A percentile compares a stretch with the other conserved stretches of the same genome.
These are phyloP conservation scores for Cantharellus anzutake DNA, from an alignment of 768 basidiomycete genomes.

Conservation along the genomic window DNA sequence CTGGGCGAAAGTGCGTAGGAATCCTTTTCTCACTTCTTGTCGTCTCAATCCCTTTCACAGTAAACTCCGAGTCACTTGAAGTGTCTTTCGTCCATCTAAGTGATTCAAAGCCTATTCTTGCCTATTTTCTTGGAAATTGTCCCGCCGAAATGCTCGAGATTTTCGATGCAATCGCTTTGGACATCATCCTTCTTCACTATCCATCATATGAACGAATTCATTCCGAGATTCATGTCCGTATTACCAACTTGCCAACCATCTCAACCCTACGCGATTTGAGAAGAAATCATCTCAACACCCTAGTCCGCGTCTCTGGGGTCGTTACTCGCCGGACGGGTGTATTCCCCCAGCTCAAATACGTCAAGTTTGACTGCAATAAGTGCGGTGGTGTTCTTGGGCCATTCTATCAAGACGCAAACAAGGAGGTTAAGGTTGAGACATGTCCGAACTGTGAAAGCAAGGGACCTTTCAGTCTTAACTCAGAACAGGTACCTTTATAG, in stretches of 20 bases:
- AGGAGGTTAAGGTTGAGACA: slow-evolving; percentile 85
- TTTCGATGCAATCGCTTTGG: slow-evolving; percentile 88
- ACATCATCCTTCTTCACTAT: slow-evolving; percentile 88
- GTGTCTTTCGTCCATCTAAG: slow-evolving; percentile 94
- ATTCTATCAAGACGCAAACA: slow-evolving; percentile 92
- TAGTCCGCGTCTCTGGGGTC: slow-evolving; percentile 89
- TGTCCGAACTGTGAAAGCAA: slow-evolving; percentile 89
- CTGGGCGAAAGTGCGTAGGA: slow-evolving; percentile 71
- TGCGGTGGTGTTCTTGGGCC: slow-evolving; percentile 90
- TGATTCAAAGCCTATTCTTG: slow-evolving; percentile 80
- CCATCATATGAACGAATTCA: slow-evolving; percentile 94
- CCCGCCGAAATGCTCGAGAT: slow-evolving; percentile 84
- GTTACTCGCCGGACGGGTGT: slow-evolving; percentile 91
- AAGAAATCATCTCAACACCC: slow-evolving; percentile 79
- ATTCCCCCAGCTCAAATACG: slow-evolving; percentile 98
- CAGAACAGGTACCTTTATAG: slow-evolving; percentile 49
- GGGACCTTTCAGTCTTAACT: slow-evolving; percentile 92
- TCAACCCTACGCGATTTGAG: slow-evolving; percentile 87
- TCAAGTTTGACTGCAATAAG: slow-evolving; percentile 95
- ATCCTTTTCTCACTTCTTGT: slow-evolving; percentile 4
- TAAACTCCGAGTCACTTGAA: slow-evolving; percentile 92
- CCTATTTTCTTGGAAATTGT: slow-evolving; percentile 93
- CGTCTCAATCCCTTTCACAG: slow-evolving; percentile 24
- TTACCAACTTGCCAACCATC: slow-evolving; percentile 79
- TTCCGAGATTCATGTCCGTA: slow-evolving; percentile 92